A percentile compares a stretch with the other conserved stretches of the same genome.
These are phyloP conservation scores for Miscanthus lutarioriparius DNA, from an alignment of 176 grass and related monocot species.

Conservation along the genomic window DNA sequence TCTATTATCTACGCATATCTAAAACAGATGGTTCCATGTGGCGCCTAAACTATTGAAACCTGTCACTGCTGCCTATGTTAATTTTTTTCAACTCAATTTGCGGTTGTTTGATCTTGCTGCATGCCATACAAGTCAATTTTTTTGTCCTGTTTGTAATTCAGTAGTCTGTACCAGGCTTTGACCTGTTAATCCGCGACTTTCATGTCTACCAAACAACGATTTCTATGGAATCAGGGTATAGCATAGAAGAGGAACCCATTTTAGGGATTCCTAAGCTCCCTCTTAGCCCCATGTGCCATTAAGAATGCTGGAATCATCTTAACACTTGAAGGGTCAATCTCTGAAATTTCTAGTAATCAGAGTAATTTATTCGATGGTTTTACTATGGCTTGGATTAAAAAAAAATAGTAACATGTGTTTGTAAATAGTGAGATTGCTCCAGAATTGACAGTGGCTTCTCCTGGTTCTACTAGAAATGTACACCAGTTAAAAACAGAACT, in stretches of 20 bases:
- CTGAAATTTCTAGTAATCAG: neutral
- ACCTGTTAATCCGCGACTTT: neutral
- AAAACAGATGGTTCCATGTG: slow-evolving; percentile 23
- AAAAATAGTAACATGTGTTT: neutral
- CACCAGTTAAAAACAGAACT: neutral
- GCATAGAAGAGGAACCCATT: neutral
- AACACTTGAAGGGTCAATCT: neutral
- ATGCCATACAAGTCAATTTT: neutral
- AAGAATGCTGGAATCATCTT: neutral
- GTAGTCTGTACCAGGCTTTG: neutral
- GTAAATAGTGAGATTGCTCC: neutral
- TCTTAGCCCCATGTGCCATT: slow-evolving; percentile 17
- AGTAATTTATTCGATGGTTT: neutral
- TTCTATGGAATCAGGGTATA: neutral
- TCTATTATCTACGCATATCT: slow-evolving; percentile 14
- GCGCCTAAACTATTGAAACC: neutral
- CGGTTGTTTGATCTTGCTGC: slow-evolving; percentile 1
- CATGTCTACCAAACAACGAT: slow-evolving; percentile 10
- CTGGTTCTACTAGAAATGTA: neutral
- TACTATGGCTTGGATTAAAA: neutral
- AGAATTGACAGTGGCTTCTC: neutral
- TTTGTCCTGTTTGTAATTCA: neutral
- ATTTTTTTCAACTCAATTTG: neutral
- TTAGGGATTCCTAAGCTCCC: neutral
- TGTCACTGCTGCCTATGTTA: neutral